These are phyloP conservation scores for Kondoa subrosea DNA, from an alignment of 768 basidiomycete genomes.

Conservation along the genomic window DNA sequence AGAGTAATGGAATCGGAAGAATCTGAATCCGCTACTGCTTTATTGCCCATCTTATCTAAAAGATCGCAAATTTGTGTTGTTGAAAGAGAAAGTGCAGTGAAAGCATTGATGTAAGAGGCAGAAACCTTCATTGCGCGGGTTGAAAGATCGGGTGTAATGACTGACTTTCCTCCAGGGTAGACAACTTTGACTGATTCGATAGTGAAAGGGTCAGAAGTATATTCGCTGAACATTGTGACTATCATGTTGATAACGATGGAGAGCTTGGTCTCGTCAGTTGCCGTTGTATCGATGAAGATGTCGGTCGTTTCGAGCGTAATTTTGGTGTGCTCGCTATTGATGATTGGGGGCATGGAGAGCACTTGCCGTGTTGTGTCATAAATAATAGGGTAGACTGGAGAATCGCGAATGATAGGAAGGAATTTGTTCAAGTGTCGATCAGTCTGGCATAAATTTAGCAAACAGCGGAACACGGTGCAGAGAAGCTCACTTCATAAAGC, in stretches of 20 bases:
- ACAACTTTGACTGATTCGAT: constrained; percentile 84
- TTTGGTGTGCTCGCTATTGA: constrained; percentile 93
- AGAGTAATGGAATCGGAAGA: constrained; percentile 51
- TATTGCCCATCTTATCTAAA: constrained; percentile 59
- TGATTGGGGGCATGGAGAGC: constrained; percentile 93
- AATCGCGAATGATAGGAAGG: constrained; percentile 81
- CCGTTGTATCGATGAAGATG: constrained; percentile 91
- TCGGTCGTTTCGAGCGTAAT: constrained; percentile 85
- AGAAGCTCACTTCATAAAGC: constrained; percentile 59
- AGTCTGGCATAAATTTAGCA: constrained; percentile 38
- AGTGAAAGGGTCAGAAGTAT: constrained; percentile 75
- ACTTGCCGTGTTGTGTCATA: constrained; percentile 78
- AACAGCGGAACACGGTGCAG: neutral
- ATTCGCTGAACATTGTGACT: constrained; percentile 94
- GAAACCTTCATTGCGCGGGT: constrained; percentile 55
- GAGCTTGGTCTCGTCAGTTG: constrained; percentile 90
- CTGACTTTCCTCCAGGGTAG: constrained; percentile 43
- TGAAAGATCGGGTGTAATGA: constrained; percentile 65
- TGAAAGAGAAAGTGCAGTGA: constrained; percentile 64
- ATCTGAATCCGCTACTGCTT: constrained; percentile 16
- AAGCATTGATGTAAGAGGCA: constrained; percentile 85
- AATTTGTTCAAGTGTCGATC: constrained; percentile 82
- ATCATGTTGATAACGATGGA: constrained; percentile 90
- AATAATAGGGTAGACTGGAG: constrained; percentile 92
- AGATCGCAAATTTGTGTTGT: constrained; percentile 51